Evolutionary conservation across 305 asterid species (phyloP).

Genomic region (Petunia hybrid): DNA sequence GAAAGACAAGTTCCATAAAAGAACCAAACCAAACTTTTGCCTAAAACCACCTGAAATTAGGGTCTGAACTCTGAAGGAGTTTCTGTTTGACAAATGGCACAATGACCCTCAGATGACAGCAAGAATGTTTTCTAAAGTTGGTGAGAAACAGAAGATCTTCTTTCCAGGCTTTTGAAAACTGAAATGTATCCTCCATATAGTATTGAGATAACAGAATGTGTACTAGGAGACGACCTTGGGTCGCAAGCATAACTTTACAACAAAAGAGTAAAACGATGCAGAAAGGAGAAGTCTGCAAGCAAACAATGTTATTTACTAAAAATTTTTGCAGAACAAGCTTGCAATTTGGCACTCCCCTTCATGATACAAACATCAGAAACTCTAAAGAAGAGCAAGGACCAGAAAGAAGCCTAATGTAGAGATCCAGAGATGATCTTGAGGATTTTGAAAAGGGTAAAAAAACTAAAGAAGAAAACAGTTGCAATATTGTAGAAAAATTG

Average conservation of each 20-base stretch:
- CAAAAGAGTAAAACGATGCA: constrained; percentile 5
- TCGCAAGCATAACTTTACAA: neutral
- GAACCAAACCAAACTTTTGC: neutral
- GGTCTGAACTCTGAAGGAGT: neutral
- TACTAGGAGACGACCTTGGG: neutral
- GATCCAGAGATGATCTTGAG: neutral
- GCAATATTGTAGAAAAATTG: neutral
- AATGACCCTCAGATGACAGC: neutral
- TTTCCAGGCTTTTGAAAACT: neutral
- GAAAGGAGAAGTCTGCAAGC: neutral
- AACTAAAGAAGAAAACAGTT: neutral
- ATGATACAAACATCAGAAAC: neutral
- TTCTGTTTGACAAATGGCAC: neutral
- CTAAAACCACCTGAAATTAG: neutral
- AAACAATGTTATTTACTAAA: neutral
- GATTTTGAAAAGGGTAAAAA: neutral
- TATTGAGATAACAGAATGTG: neutral
- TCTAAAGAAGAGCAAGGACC: neutral
- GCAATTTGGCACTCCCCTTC: neutral
- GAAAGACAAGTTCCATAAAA: neutral
- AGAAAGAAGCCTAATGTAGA: neutral
- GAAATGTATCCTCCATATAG: neutral
- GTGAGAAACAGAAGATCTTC: neutral
- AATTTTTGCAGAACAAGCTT: neutral
- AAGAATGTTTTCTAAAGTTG: neutral